Evolutionary conservation across 169 alveolate genomes (phyloP).

Genomic region (Eimeria maxima): DNA sequence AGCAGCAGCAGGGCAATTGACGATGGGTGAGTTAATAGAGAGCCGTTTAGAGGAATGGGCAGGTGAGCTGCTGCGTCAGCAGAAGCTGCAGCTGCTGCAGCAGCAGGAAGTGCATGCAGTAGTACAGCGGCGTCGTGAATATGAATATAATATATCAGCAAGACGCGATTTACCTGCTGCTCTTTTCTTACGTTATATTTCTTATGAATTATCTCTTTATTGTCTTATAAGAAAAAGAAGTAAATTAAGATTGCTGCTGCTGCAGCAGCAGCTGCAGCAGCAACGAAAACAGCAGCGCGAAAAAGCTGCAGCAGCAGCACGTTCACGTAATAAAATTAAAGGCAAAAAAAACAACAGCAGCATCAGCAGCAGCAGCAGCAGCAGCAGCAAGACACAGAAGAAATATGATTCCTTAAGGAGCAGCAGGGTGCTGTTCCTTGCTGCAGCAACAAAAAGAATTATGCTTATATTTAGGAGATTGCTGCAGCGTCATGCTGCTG

Average conservation of each 20-base stretch:
- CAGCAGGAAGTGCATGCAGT: conserved; percentile 47
- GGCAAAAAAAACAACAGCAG: neutral
- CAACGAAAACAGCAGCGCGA: conserved; percentile 41
- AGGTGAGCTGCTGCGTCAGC: conserved; percentile 55
- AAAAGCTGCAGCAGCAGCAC: neutral
- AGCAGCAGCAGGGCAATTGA: conserved; percentile 1
- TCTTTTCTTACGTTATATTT: conserved; percentile 16
- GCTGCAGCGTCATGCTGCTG: conserved; percentile 23
- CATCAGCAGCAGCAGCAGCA: conserved; percentile 16
- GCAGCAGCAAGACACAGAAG: neutral
- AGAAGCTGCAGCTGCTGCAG: conserved; percentile 54
- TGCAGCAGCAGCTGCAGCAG: neutral
- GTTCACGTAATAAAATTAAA: neutral
- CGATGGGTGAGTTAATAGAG: conserved; percentile 66
- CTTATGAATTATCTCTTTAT: conserved; percentile 34
- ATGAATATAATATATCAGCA: conserved; percentile 5
- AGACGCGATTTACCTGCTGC: neutral
- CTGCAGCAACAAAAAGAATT: conserved; percentile 20
- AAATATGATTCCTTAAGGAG: neutral
- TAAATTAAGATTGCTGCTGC: neutral
- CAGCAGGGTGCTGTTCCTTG: neutral
- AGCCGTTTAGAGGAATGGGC: conserved; percentile 66
- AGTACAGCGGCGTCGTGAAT: conserved; percentile 7
- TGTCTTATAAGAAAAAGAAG: neutral
- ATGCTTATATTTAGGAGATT: conserved; percentile 3